phyloP scores from a whole-genome alignment of 2,329 filamentous ascomycete species.

The Cordyceps sp. region DNA sequence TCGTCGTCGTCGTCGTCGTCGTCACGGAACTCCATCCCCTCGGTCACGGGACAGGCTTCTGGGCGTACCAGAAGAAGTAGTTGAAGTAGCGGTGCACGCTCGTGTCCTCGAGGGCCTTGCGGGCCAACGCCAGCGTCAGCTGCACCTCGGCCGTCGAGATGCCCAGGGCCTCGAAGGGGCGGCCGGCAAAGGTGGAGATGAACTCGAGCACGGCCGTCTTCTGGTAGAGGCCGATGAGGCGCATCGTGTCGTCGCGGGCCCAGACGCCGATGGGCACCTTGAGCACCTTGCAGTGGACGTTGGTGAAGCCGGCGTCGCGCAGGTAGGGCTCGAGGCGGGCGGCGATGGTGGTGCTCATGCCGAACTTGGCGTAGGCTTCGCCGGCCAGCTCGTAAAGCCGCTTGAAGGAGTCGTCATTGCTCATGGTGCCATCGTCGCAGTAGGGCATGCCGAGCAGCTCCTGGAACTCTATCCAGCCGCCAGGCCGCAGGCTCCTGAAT shows the following conservation, averaged over 20 bases:
- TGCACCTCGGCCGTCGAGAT: conserved; percentile 12
- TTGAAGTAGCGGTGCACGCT: conserved; percentile 17
- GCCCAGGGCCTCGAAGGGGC: conserved; percentile 15
- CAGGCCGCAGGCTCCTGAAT: conserved; percentile 15
- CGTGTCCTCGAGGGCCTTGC: conserved; percentile 10
- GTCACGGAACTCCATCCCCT: too few relatives aligned
- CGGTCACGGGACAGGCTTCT: too few relatives aligned
- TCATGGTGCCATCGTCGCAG: conserved; percentile 18
- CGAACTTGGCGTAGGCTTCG: conserved; percentile 5
- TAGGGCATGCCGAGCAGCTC: conserved; percentile 17
- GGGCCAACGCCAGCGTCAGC: conserved; percentile 10
- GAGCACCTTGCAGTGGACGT: conserved; percentile 15
- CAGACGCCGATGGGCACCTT: conserved; percentile 21
- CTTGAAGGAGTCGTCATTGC: conserved; percentile 5
- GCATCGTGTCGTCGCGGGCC: conserved; percentile 14
- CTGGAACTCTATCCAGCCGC: conserved; percentile 26
- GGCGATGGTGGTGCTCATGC: conserved; percentile 6
- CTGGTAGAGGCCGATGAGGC: conserved; percentile 21
- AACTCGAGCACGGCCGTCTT: conserved; percentile 18
- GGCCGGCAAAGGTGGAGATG: conserved; percentile 17
- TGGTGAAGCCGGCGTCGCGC: conserved; percentile 6
- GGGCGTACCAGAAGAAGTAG: conserved; percentile 19
- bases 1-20: too few relatives aligned
- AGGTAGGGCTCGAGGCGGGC: conserved; percentile 5
- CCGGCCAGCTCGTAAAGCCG: conserved; percentile 3